A percentile compares a stretch with the other conserved stretches of the same genome.
Evolutionary conservation across 2,329 filamentous ascomycete genomes (phyloP).

Genomic region (Seiridium cupressi): DNA sequence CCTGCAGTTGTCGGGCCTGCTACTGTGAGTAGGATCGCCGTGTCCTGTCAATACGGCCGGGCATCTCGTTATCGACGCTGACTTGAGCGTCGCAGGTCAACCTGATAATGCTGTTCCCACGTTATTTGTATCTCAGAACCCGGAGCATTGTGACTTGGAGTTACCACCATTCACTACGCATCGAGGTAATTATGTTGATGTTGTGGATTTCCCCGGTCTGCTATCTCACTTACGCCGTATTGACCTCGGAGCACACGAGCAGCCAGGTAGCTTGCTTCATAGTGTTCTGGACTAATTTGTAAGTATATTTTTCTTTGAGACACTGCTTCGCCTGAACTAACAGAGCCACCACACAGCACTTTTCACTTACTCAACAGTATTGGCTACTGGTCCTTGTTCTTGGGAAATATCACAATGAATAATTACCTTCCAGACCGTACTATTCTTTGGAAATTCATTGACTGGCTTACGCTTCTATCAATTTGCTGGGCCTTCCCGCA

Average conservation of each 20-base stretch:
- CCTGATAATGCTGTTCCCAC: neutral
- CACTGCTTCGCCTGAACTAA: neutral
- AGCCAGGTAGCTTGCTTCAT: too few species aligned
- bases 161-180: neutral
- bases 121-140: neutral
- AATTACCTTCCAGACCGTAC: neutral
- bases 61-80: neutral
- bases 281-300: neutral
- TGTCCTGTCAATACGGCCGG: neutral
- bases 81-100: neutral
- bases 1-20: neutral
- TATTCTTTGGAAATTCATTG: neutral
- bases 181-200: neutral
- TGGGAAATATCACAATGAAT: neutral
- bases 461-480: neutral
- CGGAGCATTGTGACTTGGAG: neutral
- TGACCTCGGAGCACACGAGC: neutral
- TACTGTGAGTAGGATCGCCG: neutral
- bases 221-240: neutral
- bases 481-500: neutral
- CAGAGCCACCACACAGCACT: neutral
- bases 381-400: neutral
- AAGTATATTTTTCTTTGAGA: neutral
- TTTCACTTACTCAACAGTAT: neutral
- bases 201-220: neutral